Base-by-base conservation (phyloP, 2,329 filamentous ascomycete species). In the Cryphonectria naterciae region DNA sequence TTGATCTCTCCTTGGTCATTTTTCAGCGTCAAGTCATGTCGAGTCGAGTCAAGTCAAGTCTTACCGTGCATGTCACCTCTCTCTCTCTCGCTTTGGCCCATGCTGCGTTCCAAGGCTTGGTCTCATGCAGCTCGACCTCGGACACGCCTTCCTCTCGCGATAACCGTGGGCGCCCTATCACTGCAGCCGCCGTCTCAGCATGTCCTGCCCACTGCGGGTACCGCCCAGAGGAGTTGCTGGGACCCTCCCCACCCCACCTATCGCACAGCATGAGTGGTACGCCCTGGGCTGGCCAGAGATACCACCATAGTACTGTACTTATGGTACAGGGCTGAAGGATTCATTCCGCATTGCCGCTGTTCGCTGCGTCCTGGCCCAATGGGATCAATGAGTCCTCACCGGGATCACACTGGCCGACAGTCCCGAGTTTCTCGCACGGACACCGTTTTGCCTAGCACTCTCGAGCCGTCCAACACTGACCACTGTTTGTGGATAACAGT, bases 111-210 rank as follows among this genome's bases (percentile, higher is more conserved):
- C 46, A n/a, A 49, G 54, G n/a, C 2, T 2, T 32, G 54, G 54
- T 25, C 25, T 28, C 28, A 17, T 56, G 54, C 54, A 56, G 54
- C 54, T 32, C 13, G 25, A 19, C 54, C 28, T 32, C 54, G 54
- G 15, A 17, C 28, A 58, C 25, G 15, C 17, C 54, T 17, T 32
- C 28, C 4, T 17, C 54, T 17, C 25, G 54, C 17, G 54, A 58
- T 58, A 56, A 15, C n/a, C 43, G 52, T 56, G 52, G 52, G 28
- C 35, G 54, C 54, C 25, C 54, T 17, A 58, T 19, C 28, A 35
- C 54, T 58, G 54, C 54, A 58, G 54, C 54, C 54, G 54, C 54
- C 54, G 54, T 58, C 54, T 58, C 54, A 32, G 5, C 54, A 58
- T 17, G 25, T 13, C 25, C 13, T 32, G 28, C 17, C 54, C 52